Conservation (phyloP, 1,284 basidiomycete species). For the Melampsora allii-populina region DNA sequence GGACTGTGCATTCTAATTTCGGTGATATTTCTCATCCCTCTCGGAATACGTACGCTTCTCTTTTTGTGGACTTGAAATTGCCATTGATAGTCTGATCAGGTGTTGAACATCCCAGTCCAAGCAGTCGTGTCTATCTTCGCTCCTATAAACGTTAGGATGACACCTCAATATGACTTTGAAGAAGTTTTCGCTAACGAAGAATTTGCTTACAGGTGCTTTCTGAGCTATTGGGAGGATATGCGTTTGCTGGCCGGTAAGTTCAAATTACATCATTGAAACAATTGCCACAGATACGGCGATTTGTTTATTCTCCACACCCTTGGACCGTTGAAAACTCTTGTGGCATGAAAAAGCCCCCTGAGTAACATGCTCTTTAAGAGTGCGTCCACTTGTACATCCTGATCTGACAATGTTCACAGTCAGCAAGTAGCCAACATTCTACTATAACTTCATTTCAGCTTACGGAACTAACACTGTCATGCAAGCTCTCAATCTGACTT, state of each 20-base stretch:
- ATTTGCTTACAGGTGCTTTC: slow-evolving; percentile 16
- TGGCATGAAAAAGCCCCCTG: slow-evolving; percentile 11
- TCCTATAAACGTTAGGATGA: slow-evolving; percentile 23
- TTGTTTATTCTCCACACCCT: not conserved
- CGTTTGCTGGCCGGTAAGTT: slow-evolving; percentile 18
- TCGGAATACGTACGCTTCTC: slow-evolving; percentile 20
- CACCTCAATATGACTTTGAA: not conserved
- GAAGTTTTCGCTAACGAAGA: not conserved
- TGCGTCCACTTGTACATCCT: not conserved
- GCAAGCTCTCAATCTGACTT: slow-evolving; percentile 28
- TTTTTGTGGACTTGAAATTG: not conserved
- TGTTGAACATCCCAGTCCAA: slow-evolving; percentile 3
- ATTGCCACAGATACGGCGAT: not conserved
- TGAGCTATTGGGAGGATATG: slow-evolving; percentile 38
- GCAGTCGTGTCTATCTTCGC: slow-evolving; percentile 21
- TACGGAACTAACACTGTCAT: slow-evolving; percentile 35
- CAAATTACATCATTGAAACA: too few relatives aligned
- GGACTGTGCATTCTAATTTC: not conserved
- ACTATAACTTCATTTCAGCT: slow-evolving; percentile 4
- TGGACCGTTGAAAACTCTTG: too few relatives aligned
- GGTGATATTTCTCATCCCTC: slow-evolving; percentile 21
- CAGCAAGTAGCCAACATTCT: not conserved
- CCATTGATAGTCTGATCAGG: not conserved
- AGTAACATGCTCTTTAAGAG: slow-evolving; percentile 41
- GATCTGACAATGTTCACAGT: not conserved